phyloP scores from a whole-genome alignment of 495 filamentous ascomycete genomes.

The Hyaloscypha finlandica region DNA sequence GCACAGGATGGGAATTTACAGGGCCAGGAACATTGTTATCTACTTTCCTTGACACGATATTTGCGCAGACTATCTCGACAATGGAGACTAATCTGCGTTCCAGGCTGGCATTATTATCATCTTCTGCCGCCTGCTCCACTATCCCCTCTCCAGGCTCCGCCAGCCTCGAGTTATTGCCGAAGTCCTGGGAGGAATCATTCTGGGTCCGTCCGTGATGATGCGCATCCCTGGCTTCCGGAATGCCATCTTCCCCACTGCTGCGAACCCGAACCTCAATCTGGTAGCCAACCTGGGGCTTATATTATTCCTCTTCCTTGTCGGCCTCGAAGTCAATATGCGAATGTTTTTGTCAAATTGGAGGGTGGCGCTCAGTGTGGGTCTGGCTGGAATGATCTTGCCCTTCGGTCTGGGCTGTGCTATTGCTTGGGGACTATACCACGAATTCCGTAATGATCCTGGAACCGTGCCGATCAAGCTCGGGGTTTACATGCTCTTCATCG shows the following conservation, averaged over 20 bases:
- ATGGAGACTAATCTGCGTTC: constrained; percentile 33
- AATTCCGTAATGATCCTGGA: constrained; percentile 68
- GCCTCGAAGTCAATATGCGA: constrained; percentile 89
- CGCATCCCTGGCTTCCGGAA: constrained; percentile 78
- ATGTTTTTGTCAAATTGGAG: constrained; percentile 86
- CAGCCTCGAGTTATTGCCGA: constrained; percentile 96
- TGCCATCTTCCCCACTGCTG: constrained; percentile 73
- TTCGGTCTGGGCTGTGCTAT: constrained; percentile 71
- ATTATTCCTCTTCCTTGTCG: constrained; percentile 90
- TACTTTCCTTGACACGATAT: neutral
- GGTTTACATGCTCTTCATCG: constrained; percentile 89
- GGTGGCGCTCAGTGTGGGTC: constrained; percentile 76
- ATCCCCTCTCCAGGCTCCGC: constrained; percentile 79
- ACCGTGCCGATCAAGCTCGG: constrained; percentile 71
- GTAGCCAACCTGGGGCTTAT: constrained; percentile 88
- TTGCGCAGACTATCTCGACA: neutral
- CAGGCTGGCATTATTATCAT: constrained; percentile 89
- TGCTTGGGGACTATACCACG: constrained; percentile 81
- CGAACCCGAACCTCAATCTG: constrained; percentile 67
- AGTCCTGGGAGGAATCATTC: constrained; percentile 88
- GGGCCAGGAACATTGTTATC: neutral
- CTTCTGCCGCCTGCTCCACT: constrained; percentile 81
- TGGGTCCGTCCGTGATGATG: constrained; percentile 86
- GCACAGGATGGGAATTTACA: neutral
- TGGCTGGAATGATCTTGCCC: constrained; percentile 84